These are phyloP conservation scores for Fusarium anguioides DNA, from an alignment of 2,329 filamentous ascomycete species.

Conservation along the genomic window DNA sequence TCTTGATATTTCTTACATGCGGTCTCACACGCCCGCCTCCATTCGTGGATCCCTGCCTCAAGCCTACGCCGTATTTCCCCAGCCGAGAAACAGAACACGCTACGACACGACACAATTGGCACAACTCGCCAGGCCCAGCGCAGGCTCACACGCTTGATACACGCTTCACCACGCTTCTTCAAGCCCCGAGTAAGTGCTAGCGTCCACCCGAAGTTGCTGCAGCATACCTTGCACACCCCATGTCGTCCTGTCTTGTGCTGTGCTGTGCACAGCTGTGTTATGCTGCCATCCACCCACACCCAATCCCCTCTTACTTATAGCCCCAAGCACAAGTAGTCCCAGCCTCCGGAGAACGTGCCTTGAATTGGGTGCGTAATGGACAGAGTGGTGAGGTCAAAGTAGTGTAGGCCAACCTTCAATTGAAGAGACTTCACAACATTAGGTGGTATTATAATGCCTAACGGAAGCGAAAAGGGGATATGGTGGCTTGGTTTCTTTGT, in stretches of 20 bases:
- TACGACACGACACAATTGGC: slow-evolving; percentile 47
- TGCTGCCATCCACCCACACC: slow-evolving; percentile 36
- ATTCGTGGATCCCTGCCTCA: slow-evolving; percentile 44
- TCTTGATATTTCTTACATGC: slow-evolving; percentile 17
- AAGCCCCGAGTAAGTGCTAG: slow-evolving; percentile 38
- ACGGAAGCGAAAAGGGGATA: background rate
- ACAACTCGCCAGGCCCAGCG: slow-evolving; percentile 36
- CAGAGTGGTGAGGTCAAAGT: slow-evolving; percentile 33
- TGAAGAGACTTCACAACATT: background rate
- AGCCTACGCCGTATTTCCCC: slow-evolving; percentile 40
- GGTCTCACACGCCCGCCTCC: slow-evolving; percentile 39
- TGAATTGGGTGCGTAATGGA: slow-evolving; percentile 30
- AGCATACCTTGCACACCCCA: slow-evolving; percentile 39
- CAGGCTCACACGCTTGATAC: slow-evolving; percentile 36
- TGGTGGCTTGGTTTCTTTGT: background rate
- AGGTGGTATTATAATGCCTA: background rate
- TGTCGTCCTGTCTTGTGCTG: slow-evolving; percentile 23
- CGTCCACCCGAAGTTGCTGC: slow-evolving; percentile 18
- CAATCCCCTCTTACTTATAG: slow-evolving; percentile 26
- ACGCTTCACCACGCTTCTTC: slow-evolving; percentile 37
- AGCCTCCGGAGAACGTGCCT: slow-evolving; percentile 38
- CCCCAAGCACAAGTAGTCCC: slow-evolving; percentile 31
- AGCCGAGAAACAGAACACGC: slow-evolving; percentile 46
- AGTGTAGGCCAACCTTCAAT: slow-evolving; percentile 22
- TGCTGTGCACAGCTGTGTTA: slow-evolving; percentile 17